Percentiles rank a stretch among this genome's conserved stretches.
Evolutionary conservation across 176 grass and related monocot genomes (phyloP).

Genomic region (Ensete ventricosum): DNA sequence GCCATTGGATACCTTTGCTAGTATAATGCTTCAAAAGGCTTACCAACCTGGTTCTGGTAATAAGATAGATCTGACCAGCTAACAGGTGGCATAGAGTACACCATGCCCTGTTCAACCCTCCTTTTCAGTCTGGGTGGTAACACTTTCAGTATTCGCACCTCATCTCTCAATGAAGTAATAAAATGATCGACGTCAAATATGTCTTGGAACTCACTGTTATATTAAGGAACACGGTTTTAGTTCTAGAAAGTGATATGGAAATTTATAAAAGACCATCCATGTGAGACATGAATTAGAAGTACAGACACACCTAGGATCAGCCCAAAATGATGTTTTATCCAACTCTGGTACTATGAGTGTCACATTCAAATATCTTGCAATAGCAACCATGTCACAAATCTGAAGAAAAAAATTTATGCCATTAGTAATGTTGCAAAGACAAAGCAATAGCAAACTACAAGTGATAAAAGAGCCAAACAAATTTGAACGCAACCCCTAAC

Average conservation of each 20-base stretch:
- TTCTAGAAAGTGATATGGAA: neutral
- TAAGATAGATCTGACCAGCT: conserved; percentile 97
- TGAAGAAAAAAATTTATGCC: conserved; percentile 18
- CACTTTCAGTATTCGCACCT: conserved; percentile 73
- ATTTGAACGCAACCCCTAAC: neutral
- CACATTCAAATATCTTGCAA: conserved; percentile 84
- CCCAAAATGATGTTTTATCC: conserved; percentile 91
- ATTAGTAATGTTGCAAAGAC: neutral
- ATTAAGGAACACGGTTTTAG: neutral
- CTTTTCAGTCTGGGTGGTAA: conserved; percentile 63
- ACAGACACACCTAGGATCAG: conserved; percentile 53
- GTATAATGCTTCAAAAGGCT: neutral
- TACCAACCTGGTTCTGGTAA: conserved; percentile 58
- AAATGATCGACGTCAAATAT: conserved; percentile 93
- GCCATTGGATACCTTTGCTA: neutral
- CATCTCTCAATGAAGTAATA: conserved; percentile 74
- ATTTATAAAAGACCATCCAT: neutral
- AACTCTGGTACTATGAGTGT: conserved; percentile 78
- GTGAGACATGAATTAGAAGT: neutral
- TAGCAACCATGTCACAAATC: conserved; percentile 96
- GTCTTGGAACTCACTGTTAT: conserved; percentile 73
- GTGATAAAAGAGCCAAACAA: neutral
- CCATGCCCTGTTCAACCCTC: conserved; percentile 54
- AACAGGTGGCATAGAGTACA: conserved; percentile 68
- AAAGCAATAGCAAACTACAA: neutral